These are phyloP conservation scores for Solanum clarkiae DNA, from an alignment of 257 asterid species.

Conservation along the genomic window DNA sequence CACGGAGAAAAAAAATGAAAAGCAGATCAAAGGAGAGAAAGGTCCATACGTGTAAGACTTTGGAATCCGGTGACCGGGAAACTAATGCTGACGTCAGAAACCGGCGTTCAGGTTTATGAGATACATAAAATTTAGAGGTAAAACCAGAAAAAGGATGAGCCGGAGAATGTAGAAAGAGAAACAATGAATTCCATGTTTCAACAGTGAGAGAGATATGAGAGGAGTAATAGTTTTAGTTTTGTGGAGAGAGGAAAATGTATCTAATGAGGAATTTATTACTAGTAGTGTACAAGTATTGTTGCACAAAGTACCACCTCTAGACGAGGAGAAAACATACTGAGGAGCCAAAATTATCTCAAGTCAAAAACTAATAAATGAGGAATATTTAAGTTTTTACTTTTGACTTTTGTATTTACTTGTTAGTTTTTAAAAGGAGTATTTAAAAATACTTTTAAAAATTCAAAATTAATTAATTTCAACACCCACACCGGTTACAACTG, in stretches of 20 bases:
- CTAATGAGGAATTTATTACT: neutral
- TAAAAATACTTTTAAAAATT: too few species aligned
- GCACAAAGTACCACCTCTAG: slow-evolving; percentile 10
- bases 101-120: neutral
- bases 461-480: too few species aligned
- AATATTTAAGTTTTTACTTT: too few species aligned
- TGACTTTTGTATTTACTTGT: too few species aligned
- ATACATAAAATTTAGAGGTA: neutral
- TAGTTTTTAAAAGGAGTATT: too few species aligned
- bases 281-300: slow-evolving; percentile 2
- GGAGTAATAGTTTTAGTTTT: neutral
- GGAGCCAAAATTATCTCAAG: too few species aligned
- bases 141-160: neutral
- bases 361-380: too few species aligned
- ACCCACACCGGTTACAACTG: too few species aligned
- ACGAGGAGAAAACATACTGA: neutral
- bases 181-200: neutral
- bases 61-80: neutral
- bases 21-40: neutral
- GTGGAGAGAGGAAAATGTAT: slow-evolving; percentile 11
- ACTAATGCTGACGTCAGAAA: neutral
- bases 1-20: neutral
- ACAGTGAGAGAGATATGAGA: neutral
- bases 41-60: neutral
- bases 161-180: slow-evolving; percentile 3